phyloP scores from a whole-genome alignment of 2,329 filamentous ascomycete species.

The Penicillium sp. region DNA sequence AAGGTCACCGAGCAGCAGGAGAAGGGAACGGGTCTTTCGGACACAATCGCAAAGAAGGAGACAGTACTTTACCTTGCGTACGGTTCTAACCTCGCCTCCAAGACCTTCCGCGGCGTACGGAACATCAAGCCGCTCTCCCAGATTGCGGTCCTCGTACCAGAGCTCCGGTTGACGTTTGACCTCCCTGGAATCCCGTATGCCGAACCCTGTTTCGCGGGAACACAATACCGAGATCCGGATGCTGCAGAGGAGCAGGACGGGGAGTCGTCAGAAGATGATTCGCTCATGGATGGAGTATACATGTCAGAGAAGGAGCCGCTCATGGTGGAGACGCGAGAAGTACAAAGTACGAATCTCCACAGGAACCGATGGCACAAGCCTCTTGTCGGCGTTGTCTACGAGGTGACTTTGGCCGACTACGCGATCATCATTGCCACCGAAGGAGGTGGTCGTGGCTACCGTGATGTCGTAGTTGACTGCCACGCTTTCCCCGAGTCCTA shows the following conservation, averaged over 20 bases:
- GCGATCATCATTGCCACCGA: constrained; percentile 85
- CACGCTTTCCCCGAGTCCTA: constrained; percentile 59
- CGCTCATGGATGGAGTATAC: constrained; percentile 3
- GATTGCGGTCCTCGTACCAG: constrained; percentile 77
- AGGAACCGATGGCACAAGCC: constrained; percentile 72
- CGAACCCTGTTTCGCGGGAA: constrained; percentile 92
- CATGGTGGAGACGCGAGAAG: constrained; percentile 14
- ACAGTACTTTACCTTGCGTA: constrained; percentile 83
- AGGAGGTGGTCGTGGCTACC: constrained; percentile 80
- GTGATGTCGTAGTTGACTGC: constrained; percentile 78
- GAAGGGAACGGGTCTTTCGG: constrained; percentile 6
- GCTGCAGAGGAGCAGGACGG: background rate
- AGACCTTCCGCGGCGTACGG: constrained; percentile 75
- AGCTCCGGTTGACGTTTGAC: constrained; percentile 76
- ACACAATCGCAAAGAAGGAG: constrained; percentile 19
- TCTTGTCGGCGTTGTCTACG: constrained; percentile 90
- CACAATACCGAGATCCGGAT: constrained; percentile 55
- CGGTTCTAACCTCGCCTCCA: constrained; percentile 79
- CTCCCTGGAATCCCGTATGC: constrained; percentile 79
- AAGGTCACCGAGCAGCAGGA: constrained; percentile 19
- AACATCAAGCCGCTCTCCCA: constrained; percentile 79
- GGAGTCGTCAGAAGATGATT: constrained; percentile 10
- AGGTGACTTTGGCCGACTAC: constrained; percentile 81
- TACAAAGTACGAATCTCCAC: constrained; percentile 40
- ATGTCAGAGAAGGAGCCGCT: constrained; percentile 36